Percentiles rank a stretch among this genome's conserved stretches.
Evolutionary conservation across 164 flowering plant genomes (phyloP).

Genomic region (Kalanchoe fedtschenkoi): DNA sequence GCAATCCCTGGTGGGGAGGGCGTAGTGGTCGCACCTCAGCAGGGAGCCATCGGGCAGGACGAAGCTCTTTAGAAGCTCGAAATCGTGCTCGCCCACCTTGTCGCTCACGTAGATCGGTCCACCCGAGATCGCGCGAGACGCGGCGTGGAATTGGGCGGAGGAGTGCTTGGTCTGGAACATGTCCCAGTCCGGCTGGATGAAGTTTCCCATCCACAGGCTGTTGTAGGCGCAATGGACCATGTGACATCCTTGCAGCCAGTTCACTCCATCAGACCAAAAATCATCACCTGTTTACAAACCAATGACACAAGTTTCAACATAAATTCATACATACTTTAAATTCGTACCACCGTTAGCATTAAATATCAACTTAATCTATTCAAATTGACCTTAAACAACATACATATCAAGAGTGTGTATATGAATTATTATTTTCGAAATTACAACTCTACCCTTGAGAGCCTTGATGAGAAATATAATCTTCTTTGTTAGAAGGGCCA

Average conservation of each 20-base stretch:
- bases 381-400: too few species aligned
- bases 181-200: conserved; percentile 91
- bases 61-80: conserved; percentile 48
- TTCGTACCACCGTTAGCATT: too few species aligned
- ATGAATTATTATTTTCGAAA: too few species aligned
- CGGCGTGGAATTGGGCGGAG: conserved; percentile 79
- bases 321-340: too few species aligned
- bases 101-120: conserved; percentile 79
- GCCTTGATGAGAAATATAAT: too few species aligned
- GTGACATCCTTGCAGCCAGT: conserved; percentile 88
- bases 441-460: too few species aligned
- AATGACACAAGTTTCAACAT: too few species aligned
- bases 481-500: too few species aligned
- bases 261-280: conserved; percentile 84
- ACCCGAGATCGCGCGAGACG: conserved; percentile 83
- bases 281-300: conserved; percentile 53
- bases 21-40: conserved; percentile 54
- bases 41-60: conserved; percentile 73
- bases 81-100: conserved; percentile 63
- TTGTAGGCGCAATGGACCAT: conserved; percentile 92
- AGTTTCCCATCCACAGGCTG: conserved; percentile 85
- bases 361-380: too few species aligned
- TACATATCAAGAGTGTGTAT: too few species aligned
- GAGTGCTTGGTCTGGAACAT: conserved; percentile 91
- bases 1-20: conserved; percentile 69